phyloP scores from a whole-genome alignment of 2,329 filamentous ascomycete species.

The Fusarium robinianum region DNA sequence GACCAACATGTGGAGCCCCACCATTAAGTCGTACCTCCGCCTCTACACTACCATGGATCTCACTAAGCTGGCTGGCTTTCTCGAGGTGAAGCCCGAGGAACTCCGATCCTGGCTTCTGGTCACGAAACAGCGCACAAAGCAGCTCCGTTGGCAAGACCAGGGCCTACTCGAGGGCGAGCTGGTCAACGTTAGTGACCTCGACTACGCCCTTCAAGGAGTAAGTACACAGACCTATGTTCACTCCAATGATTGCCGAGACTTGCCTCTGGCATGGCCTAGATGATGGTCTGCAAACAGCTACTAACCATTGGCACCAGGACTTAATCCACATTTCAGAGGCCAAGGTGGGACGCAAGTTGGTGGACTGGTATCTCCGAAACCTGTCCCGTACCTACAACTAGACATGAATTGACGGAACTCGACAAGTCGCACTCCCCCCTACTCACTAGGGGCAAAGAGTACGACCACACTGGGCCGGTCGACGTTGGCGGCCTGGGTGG shows the following conservation, averaged over 20 bases:
- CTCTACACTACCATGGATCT: conserved; percentile 99
- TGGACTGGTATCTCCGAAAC: conserved; percentile 99
- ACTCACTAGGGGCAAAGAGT: conserved; percentile 21
- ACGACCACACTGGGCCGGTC: conserved; percentile 10
- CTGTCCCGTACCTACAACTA: conserved; percentile 86
- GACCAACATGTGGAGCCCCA: conserved; percentile 98
- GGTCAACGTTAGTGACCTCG: conserved; percentile 90
- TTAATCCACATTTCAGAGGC: conserved; percentile 98
- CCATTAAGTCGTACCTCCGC: conserved; percentile 97
- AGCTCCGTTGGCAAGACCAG: conserved; percentile 89
- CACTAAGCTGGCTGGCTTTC: conserved; percentile 95
- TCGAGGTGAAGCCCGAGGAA: conserved; percentile 96
- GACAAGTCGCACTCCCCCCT: conserved; percentile 35
- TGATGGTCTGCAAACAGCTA: too few relatives aligned
- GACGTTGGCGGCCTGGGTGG: conserved; percentile 17
- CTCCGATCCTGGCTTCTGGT: conserved; percentile 91
- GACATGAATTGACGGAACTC: conserved; percentile 29
- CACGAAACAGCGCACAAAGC: conserved; percentile 98
- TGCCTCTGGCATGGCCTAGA: too few relatives aligned
- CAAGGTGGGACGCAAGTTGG: conserved; percentile 94
- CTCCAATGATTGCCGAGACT: too few relatives aligned
- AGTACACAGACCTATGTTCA: conserved; percentile 46
- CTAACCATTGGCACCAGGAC: conserved; percentile 59
- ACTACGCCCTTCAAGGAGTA: conserved; percentile 95
- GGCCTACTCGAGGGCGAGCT: conserved; percentile 89